These are phyloP conservation scores for Epichloe baconii DNA, from an alignment of 2,329 filamentous ascomycete species.

Conservation along the genomic window DNA sequence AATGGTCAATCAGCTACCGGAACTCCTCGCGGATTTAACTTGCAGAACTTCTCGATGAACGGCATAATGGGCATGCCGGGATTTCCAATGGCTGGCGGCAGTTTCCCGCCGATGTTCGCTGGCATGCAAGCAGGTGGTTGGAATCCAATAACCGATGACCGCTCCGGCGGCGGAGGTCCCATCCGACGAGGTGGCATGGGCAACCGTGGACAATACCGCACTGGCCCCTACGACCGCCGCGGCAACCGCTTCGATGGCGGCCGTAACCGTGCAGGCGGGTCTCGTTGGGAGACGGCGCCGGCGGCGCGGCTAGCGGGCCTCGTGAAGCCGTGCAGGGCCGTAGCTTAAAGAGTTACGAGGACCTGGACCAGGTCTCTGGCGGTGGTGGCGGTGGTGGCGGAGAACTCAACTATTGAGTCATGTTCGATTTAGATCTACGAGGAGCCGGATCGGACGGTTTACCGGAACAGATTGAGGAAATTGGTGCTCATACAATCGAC, in stretches of 20 bases:
- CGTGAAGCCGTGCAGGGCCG: slow-evolving; percentile 85
- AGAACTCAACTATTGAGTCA: slow-evolving; percentile 70
- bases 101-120: slow-evolving; percentile 43
- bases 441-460: not conserved
- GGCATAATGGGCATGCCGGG: slow-evolving; percentile 46
- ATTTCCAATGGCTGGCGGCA: slow-evolving; percentile 38
- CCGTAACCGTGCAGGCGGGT: slow-evolving; percentile 35
- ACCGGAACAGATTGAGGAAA: not conserved
- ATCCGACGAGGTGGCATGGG: slow-evolving; percentile 52
- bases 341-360: slow-evolving; percentile 93
- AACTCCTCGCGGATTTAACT: slow-evolving; percentile 83
- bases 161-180: slow-evolving; percentile 46
- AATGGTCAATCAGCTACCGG: slow-evolving; percentile 66
- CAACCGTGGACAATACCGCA: slow-evolving; percentile 41
- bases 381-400: slow-evolving; percentile 63
- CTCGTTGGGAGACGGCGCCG: slow-evolving; percentile 62
- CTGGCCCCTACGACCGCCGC: slow-evolving; percentile 64
- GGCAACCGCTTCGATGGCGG: slow-evolving; percentile 41
- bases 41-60: slow-evolving; percentile 56
- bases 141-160: slow-evolving; percentile 39
- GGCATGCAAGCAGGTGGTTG: slow-evolving; percentile 35
- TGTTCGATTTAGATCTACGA: not conserved
- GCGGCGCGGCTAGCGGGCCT: slow-evolving; percentile 66
- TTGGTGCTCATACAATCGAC: not conserved
- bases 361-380: slow-evolving; percentile 74